Conservation (phyloP, 768 basidiomycete genomes). For the Chiua virens region DNA sequence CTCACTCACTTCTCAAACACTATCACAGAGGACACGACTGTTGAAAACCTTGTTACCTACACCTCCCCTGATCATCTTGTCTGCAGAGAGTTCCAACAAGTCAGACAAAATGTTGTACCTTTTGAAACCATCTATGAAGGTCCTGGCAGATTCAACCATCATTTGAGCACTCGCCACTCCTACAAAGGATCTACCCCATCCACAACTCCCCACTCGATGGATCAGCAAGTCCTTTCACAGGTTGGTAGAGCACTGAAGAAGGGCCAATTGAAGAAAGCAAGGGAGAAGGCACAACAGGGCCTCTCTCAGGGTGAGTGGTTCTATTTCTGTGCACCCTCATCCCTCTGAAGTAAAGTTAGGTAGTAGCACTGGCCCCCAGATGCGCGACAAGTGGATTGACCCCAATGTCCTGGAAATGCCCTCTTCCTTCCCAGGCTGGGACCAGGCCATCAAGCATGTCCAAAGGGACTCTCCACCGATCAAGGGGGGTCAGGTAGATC, state of each 20-base stretch:
- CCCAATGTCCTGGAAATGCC: not conserved
- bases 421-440: not conserved
- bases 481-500: not conserved
- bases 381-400: not conserved
- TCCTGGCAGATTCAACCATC: not conserved
- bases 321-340: too few relatives aligned
- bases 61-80: not conserved
- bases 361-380: too few relatives aligned
- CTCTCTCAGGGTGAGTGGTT: too few relatives aligned
- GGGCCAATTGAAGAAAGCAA: not conserved
- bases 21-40: conserved; percentile 1
- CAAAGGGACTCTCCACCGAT: not conserved
- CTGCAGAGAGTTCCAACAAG: not conserved
- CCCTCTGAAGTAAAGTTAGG: too few relatives aligned
- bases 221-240: not conserved
- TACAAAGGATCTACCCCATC: not conserved
- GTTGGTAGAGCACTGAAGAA: not conserved
- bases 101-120: not conserved
- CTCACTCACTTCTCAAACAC: not conserved
- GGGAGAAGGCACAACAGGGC: not conserved
- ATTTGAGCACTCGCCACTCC: not conserved
- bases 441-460: not conserved
- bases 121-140: not conserved
- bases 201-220: too few relatives aligned
- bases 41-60: not conserved